Evolutionary conservation across 148 eudicot genomes (phyloP).

Genomic region (Pharnaceum exiguum): DNA sequence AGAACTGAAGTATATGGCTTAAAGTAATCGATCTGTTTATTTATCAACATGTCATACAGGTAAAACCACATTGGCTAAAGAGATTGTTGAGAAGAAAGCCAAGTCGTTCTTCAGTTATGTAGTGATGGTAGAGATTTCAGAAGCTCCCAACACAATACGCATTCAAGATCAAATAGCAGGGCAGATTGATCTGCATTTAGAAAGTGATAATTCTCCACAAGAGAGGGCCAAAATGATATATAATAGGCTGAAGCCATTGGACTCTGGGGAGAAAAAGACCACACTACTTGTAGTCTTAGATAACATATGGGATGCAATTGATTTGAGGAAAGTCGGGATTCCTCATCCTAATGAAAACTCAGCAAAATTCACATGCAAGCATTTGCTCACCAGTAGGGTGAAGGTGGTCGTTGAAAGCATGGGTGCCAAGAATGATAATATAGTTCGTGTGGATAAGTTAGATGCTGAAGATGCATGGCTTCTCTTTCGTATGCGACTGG

Average conservation of each 20-base stretch:
- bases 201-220: background rate
- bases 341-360: too few relatives aligned
- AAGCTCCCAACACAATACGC: slow-evolving; percentile 8
- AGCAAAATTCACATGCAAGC: too few relatives aligned
- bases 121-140: slow-evolving; percentile 13
- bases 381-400: background rate
- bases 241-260: background rate
- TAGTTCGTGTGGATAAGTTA: background rate
- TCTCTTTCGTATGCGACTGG: slow-evolving; percentile 2
- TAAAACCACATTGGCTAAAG: slow-evolving; percentile 7
- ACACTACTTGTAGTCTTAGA: slow-evolving; percentile 19
- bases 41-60: slow-evolving; percentile 4
- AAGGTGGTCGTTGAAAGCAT: slow-evolving; percentile 4
- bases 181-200: background rate
- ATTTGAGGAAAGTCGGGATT: slow-evolving; percentile 4
- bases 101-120: background rate
- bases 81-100: too few relatives aligned
- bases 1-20: too few relatives aligned
- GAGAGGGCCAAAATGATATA: background rate
- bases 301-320: slow-evolving; percentile 4
- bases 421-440: background rate
- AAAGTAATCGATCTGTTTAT: too few relatives aligned
- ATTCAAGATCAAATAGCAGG: slow-evolving; percentile 16
- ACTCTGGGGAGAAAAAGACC: background rate
- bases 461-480: background rate